Conservation (phyloP, 768 basidiomycete genomes). For the Mycena latifolia region DNA sequence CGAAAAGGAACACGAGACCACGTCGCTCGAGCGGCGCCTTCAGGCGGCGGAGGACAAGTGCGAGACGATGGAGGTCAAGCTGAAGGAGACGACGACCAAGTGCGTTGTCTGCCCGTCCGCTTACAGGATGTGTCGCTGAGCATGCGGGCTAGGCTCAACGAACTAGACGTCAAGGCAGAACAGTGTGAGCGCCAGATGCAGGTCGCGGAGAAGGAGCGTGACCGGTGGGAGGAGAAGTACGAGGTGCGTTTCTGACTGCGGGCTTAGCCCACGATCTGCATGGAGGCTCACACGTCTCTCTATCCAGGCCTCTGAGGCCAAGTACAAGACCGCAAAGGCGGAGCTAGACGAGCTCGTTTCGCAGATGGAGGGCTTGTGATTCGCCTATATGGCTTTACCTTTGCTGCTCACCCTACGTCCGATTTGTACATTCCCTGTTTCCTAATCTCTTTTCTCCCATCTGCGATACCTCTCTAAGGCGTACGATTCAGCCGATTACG, state of each 20-base stretch:
- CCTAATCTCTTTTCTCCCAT: too few species aligned
- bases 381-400: too few species aligned
- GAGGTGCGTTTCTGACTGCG: background rate
- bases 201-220: background rate
- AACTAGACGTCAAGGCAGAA: background rate
- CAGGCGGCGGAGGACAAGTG: background rate
- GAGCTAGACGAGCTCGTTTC: slow-evolving; percentile 22
- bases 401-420: too few species aligned
- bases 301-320: background rate
- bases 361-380: slow-evolving; percentile 14
- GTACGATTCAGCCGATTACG: too few species aligned
- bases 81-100: background rate
- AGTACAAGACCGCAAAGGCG: slow-evolving; percentile 11
- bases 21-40: background rate
- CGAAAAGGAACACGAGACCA: background rate
- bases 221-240: background rate
- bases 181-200: background rate
- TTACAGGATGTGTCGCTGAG: background rate
- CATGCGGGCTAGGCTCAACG: background rate
- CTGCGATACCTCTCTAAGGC: too few species aligned
- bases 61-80: background rate
- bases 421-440: too few species aligned
- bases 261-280: background rate
- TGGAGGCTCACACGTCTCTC: background rate
- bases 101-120: too few species aligned